phyloP scores from a whole-genome alignment of 805 yeast species.

The Candida stauntonica region DNA sequence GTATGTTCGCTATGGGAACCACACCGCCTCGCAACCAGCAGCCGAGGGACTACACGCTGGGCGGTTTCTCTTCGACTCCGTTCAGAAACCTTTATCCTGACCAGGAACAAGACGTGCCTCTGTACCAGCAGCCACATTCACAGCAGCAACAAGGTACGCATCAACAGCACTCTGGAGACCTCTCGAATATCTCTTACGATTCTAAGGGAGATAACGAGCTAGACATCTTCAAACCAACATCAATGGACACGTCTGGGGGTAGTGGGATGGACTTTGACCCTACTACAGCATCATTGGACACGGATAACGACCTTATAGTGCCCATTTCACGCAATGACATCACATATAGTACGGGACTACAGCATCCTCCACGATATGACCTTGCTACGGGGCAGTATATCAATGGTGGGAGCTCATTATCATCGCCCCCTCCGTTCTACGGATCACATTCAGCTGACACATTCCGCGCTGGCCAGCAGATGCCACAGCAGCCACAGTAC shows the following conservation, averaged over 20 bases:
- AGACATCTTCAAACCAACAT: slow-evolving; percentile 1
- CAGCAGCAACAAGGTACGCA: background rate
- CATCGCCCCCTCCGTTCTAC: background rate
- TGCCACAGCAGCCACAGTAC: background rate
- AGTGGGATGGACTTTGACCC: background rate
- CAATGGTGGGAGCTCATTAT: background rate
- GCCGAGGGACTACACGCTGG: background rate
- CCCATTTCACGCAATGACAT: slow-evolving; percentile 8
- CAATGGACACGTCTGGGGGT: background rate
- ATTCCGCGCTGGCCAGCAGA: too few relatives aligned
- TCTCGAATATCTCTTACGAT: background rate
- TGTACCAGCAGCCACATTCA: too few relatives aligned
- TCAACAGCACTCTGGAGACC: background rate
- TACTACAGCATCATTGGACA: background rate
- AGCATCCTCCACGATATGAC: slow-evolving; percentile 5
- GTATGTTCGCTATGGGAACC: background rate
- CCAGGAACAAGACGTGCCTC: background rate
- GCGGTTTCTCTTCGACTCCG: background rate
- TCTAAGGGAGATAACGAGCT: slow-evolving; percentile 1
- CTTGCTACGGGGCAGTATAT: background rate
- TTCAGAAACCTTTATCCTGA: background rate
- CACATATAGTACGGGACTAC: slow-evolving; percentile 1
- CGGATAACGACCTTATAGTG: slow-evolving; percentile 4
- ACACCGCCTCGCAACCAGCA: background rate
- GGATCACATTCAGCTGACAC: background rate